Conservation (phyloP, 2,329 filamentous ascomycete genomes). For the Tricladium varicosporioides region DNA sequence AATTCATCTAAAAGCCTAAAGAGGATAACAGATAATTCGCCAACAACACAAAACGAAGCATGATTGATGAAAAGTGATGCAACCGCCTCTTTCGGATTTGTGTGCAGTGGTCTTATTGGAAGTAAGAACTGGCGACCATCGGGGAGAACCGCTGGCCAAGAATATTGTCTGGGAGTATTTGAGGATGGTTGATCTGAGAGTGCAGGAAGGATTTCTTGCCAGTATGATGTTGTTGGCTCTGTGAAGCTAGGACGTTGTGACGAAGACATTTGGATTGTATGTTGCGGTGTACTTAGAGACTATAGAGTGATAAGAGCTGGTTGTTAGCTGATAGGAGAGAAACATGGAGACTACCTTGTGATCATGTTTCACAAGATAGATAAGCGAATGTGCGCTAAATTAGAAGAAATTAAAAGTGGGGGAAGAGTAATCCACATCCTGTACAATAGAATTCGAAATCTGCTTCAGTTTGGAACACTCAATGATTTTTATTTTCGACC, state of each 20-base stretch:
- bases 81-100: constrained; percentile 22
- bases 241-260: constrained; percentile 18
- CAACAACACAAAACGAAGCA: constrained; percentile 23
- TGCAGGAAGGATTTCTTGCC: constrained; percentile 23
- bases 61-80: constrained; percentile 30
- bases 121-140: constrained; percentile 24
- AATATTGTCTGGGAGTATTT: constrained; percentile 14
- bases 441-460: too few species aligned
- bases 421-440: too few species aligned
- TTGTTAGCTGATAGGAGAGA: too few species aligned
- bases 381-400: too few species aligned
- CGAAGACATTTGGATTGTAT: not conserved
- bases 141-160: constrained; percentile 23
- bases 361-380: too few species aligned
- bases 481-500: too few species aligned
- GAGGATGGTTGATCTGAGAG: not conserved
- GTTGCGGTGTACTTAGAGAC: too few species aligned
- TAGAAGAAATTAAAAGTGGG: too few species aligned
- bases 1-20: constrained; percentile 12
- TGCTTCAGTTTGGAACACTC: too few species aligned
- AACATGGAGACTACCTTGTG: too few species aligned
- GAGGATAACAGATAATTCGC: constrained; percentile 18
- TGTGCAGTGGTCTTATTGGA: constrained; percentile 22
- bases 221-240: constrained; percentile 28
- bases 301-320: too few species aligned